These are phyloP conservation scores for Phytophthora pseudosyringae DNA, from an alignment of 352 stramenopile species.

Conservation along the genomic window DNA sequence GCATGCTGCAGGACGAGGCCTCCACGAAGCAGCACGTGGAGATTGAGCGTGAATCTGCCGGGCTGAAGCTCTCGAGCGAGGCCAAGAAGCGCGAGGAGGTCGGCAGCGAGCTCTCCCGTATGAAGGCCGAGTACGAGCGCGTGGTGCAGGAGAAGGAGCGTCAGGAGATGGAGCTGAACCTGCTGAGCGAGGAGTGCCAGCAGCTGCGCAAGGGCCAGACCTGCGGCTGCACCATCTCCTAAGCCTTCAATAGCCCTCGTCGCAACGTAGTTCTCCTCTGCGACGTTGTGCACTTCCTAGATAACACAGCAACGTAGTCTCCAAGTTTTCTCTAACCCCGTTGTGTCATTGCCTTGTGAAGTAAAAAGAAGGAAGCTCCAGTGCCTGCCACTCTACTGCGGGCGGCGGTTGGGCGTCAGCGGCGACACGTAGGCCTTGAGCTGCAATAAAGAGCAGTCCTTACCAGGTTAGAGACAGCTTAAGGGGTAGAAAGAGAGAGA, in stretches of 20 bases:
- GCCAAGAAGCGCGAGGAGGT: slow-evolving; percentile 63
- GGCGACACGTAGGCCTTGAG: slow-evolving; percentile 89
- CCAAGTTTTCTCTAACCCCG: slow-evolving; percentile 14
- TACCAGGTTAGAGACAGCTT: background rate
- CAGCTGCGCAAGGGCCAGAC: slow-evolving; percentile 73
- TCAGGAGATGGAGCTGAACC: slow-evolving; percentile 79
- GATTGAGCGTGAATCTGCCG: slow-evolving; percentile 78
- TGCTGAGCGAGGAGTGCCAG: slow-evolving; percentile 82
- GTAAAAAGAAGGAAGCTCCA: background rate
- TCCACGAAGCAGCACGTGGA: slow-evolving; percentile 75
- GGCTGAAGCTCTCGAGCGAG: slow-evolving; percentile 69
- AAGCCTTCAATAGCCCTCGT: slow-evolving; percentile 21
- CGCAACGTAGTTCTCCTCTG: background rate
- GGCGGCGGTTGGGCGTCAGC: slow-evolving; percentile 64
- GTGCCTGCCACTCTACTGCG: slow-evolving; percentile 37
- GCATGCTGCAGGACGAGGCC: slow-evolving; percentile 64
- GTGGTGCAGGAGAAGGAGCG: slow-evolving; percentile 83
- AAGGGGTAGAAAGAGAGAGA: background rate
- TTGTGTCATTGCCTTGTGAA: slow-evolving; percentile 29
- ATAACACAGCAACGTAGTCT: slow-evolving; percentile 20
- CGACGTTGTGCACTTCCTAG: slow-evolving; percentile 25
- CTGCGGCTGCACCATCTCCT: slow-evolving; percentile 76
- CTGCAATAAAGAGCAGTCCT: slow-evolving; percentile 30
- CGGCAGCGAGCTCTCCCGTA: slow-evolving; percentile 60
- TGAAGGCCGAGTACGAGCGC: slow-evolving; percentile 76